phyloP scores from a whole-genome alignment of 2,329 filamentous ascomycete genomes.

The Chaetomiaceae sp. region DNA sequence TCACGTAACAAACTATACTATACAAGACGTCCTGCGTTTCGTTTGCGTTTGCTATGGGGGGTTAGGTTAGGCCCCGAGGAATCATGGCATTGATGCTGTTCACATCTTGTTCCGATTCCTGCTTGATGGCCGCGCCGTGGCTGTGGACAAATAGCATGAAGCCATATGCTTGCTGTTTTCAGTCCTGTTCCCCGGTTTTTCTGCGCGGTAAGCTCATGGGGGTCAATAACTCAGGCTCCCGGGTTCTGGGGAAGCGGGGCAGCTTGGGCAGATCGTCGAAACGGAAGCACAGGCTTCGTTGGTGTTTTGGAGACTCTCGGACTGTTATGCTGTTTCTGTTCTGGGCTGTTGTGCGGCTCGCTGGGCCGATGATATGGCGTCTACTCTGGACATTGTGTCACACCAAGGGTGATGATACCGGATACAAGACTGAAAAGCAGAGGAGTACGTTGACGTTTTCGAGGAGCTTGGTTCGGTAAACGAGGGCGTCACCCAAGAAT shows the following conservation, averaged over 20 bases:
- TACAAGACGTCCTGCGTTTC: conserved; percentile 4
- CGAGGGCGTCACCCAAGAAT: too few species aligned
- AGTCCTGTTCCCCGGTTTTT: background rate
- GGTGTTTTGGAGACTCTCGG: background rate
- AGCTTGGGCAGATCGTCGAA: background rate
- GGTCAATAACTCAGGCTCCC: background rate
- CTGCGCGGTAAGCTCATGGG: background rate
- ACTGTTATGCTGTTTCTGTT: background rate
- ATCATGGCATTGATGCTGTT: conserved; percentile 3
- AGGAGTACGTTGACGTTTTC: too few species aligned
- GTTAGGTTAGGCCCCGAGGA: too few species aligned
- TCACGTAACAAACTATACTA: too few species aligned
- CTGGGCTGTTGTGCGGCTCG: conserved; percentile 4
- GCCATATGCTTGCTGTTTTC: background rate
- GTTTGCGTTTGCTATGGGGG: conserved; percentile 5
- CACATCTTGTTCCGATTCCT: too few species aligned
- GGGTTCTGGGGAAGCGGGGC: too few species aligned
- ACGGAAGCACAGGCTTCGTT: background rate
- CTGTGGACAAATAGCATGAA: background rate
- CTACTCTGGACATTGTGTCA: too few species aligned
- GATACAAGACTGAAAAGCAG: too few species aligned
- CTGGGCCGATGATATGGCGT: too few species aligned
- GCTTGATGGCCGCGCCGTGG: too few species aligned
- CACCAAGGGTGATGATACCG: too few species aligned
- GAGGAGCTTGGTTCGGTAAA: too few species aligned